Conservation (phyloP, 2,329 filamentous ascomycete species). For the Colletotrichum cordylinicola region DNA sequence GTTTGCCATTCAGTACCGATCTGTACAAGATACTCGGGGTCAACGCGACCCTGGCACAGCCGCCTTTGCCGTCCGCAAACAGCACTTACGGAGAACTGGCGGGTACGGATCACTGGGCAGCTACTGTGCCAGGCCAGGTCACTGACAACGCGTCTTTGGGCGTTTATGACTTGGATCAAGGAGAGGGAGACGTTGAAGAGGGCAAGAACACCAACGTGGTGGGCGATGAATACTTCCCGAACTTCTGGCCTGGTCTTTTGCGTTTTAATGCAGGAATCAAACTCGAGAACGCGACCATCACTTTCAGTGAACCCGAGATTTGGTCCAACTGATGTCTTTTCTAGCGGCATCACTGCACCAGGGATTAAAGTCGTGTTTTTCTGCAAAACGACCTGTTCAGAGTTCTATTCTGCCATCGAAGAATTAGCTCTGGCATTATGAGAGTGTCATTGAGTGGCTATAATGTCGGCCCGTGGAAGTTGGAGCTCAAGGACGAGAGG, state of each 20-base stretch:
- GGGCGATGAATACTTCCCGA: conserved; percentile 5
- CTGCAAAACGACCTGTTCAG: not conserved
- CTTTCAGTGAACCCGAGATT: not conserved
- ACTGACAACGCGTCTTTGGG: conserved; percentile 2
- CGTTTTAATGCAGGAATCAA: not conserved
- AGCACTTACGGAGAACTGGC: conserved; percentile 45
- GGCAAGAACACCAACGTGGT: not conserved
- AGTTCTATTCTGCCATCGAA: not conserved
- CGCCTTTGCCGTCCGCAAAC: conserved; percentile 48
- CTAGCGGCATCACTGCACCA: not conserved
- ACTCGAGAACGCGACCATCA: not conserved
- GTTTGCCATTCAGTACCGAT: conserved; percentile 47
- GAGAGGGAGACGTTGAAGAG: not conserved
- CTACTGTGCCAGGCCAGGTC: conserved; percentile 32
- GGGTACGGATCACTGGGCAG: conserved; percentile 51
- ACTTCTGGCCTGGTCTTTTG: conserved; percentile 6
- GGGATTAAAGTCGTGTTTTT: not conserved
- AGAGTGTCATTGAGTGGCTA: not conserved
- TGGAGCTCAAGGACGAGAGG: not conserved
- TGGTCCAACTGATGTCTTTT: not conserved
- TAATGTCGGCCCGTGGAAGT: not conserved
- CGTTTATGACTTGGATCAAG: not conserved
- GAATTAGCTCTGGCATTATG: not conserved
- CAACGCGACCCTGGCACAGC: conserved; percentile 47
- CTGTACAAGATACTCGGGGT: conserved; percentile 47